Evolutionary conservation across 2,329 filamentous ascomycete genomes (phyloP), one percentile per base, ranked within the genome.

Genomic region (Orbilia javanica): DNA sequence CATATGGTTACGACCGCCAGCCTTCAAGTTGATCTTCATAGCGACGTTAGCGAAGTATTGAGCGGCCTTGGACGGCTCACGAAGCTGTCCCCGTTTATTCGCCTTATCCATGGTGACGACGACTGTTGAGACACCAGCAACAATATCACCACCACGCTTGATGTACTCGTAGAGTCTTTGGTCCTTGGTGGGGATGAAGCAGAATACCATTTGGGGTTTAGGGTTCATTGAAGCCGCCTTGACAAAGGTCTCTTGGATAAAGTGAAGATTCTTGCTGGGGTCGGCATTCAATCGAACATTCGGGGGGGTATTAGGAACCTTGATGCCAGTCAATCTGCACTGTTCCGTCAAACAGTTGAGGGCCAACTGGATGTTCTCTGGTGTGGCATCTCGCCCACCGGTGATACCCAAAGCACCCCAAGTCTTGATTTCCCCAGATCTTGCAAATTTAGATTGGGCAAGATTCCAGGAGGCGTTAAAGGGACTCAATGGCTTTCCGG

Each of bases 1-100:
- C 13, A 84, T 84, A 82, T 96, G 93, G 81, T 95, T 95, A 11
- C 87, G 85, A 0, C 92, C 92, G 0, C 92, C 92, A 53, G 90
- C 86, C 84, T 96, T 96, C 62, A 95, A 85, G 81, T 97, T 97
- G 84, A 96, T 88, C 84, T 93, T 97, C 77, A 97, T 85, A 0
- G 87, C 90, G 2, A 93, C 87, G 75, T 94, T 94, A 71, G 90
- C 90, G 71, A 88, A 89, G 82, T 91, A 91, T 66, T 89, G 80
- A 8, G 72, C 66, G 2, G 73, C 73, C 15, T 50, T 63, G 15
- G 27, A 10, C 48, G 53, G 57, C 5, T 79, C 68, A 4, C 18
- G 27, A 6, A 70, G 66, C 36, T 71, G 50, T 11, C 66, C 60
- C 53, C 70, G 62, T n/a, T 70, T 77, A 42, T 79, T 82, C 53